phyloP scores from a whole-genome alignment of 1,284 basidiomycete species.

The Phenoliferia sp. region DNA sequence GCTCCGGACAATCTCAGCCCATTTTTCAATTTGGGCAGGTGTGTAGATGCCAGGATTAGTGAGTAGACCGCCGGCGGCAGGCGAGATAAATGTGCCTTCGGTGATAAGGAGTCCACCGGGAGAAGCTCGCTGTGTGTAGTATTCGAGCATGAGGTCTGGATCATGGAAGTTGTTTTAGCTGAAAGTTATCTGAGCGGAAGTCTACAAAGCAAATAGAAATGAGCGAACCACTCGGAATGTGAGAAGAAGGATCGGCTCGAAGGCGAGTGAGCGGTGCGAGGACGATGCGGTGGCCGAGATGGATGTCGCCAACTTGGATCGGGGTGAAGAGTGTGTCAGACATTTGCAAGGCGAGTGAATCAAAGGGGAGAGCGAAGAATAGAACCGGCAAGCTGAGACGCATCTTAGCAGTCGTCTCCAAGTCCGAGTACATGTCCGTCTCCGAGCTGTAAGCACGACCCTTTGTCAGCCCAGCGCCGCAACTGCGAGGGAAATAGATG shows the following conservation, averaged over 20 bases:
- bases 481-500: no score
- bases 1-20: constrained; percentile 47
- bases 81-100: constrained; percentile 49
- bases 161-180: constrained; percentile 1
- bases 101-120: constrained; percentile 52
- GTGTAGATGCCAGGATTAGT: constrained; percentile 50
- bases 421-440: no score
- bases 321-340: constrained; percentile 46
- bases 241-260: constrained; percentile 38
- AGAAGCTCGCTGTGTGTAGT: constrained; percentile 51
- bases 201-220: neutral
- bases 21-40: constrained; percentile 48
- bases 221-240: constrained; percentile 7
- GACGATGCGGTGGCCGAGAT: constrained; percentile 50
- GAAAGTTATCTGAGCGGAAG: neutral
- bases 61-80: constrained; percentile 38
- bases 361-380: no score
- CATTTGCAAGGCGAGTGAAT: no score
- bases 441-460: no score
- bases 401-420: no score
- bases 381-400: no score
- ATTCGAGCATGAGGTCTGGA: constrained; percentile 32
- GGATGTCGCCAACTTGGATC: constrained; percentile 46
- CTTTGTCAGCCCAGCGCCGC: no score
- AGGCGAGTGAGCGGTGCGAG: constrained; percentile 51